Evolutionary conservation across 495 filamentous ascomycete species (phyloP).

Genomic region (Clohesyomyces aquaticus): DNA sequence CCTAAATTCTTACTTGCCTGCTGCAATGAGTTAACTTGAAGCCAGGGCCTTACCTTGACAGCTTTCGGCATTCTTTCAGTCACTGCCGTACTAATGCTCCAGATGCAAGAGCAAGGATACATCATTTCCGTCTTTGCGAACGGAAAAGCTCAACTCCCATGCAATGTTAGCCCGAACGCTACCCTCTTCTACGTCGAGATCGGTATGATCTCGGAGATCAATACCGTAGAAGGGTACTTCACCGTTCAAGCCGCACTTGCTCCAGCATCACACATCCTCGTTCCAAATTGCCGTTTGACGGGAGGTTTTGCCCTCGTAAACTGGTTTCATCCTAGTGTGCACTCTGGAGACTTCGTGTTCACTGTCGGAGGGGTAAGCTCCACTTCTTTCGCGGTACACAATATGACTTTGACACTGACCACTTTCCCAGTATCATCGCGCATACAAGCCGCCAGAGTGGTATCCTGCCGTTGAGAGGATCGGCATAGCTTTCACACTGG

Average conservation of each 20-base stretch:
- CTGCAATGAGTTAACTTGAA: too few relatives aligned
- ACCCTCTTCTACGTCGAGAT: not conserved
- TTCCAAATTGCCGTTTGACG: constrained; percentile 51
- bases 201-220: not conserved
- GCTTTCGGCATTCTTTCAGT: not conserved
- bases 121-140: not conserved
- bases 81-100: not conserved
- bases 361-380: too few relatives aligned
- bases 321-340: too few relatives aligned
- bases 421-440: too few relatives aligned
- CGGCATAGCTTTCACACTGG: too few relatives aligned
- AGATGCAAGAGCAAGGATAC: not conserved
- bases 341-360: too few relatives aligned
- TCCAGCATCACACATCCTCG: constrained; percentile 52
- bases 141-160: not conserved
- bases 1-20: too few relatives aligned
- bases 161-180: too few relatives aligned
- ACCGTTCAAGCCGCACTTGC: not conserved
- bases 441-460: too few relatives aligned
- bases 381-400: too few relatives aligned
- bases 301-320: constrained; percentile 55
- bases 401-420: too few relatives aligned
- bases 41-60: not conserved
- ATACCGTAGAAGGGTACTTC: not conserved
- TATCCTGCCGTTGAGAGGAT: too few relatives aligned